Conservation (phyloP, 2,329 filamentous ascomycete species). For the Orbilia blumenaviensis region DNA sequence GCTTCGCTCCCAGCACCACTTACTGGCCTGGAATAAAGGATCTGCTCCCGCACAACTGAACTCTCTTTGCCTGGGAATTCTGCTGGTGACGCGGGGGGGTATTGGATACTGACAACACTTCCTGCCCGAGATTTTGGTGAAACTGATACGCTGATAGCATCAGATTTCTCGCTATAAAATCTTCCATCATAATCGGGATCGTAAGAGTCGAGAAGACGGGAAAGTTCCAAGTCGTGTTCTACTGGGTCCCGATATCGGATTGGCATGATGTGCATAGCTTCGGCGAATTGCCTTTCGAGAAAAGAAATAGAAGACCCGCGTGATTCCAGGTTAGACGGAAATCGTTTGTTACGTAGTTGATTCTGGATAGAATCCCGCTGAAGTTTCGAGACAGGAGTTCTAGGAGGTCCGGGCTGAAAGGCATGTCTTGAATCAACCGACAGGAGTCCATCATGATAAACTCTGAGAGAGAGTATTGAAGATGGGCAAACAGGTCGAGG, state of each 20-base stretch:
- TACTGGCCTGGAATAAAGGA: conserved; percentile 18
- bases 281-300: conserved; percentile 43
- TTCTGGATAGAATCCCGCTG: conserved; percentile 32
- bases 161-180: conserved; percentile 39
- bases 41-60: conserved; percentile 14
- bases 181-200: conserved; percentile 51
- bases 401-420: conserved; percentile 35
- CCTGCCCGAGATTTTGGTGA: conserved; percentile 46
- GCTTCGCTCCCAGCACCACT: conserved; percentile 43
- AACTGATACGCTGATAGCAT: conserved; percentile 44
- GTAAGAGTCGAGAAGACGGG: conserved; percentile 37
- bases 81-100: conserved; percentile 19
- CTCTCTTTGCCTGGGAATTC: conserved; percentile 37
- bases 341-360: conserved; percentile 42
- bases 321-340: conserved; percentile 28
- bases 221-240: conserved; percentile 44
- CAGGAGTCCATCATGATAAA: conserved; percentile 47
- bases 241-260: conserved; percentile 33
- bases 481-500: conserved; percentile 40
- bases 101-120: conserved; percentile 42
- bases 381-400: conserved; percentile 19
- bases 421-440: conserved; percentile 51
- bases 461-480: conserved; percentile 30
- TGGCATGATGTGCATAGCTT: conserved; percentile 53
- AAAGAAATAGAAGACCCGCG: conserved; percentile 35